Evolutionary conservation across 2,329 filamentous ascomycete species (phyloP), one percentile per base, ranked within the genome.

Genomic region (Exophiala sp.): DNA sequence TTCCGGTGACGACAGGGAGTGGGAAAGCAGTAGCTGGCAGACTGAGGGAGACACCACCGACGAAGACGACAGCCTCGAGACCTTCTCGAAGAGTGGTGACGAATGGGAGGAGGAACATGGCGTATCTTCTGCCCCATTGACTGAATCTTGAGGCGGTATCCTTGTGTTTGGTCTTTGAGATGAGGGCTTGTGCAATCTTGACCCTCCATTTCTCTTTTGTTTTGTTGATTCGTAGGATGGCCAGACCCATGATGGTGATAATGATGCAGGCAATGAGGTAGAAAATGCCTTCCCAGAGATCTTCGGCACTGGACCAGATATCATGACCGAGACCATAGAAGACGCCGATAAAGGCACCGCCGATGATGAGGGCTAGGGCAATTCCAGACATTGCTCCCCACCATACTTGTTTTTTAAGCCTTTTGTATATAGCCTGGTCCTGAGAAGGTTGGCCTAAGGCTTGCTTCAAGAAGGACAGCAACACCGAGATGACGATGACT

Each of bases 1-100:
- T 71, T 1, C 90, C 91, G 14, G 83, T 78, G 16, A 95, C 71
- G 2, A 91, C 87, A 0, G 91, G 83, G 4, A 95, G 72, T 2
- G 91, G 90, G 47, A 95, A 88, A 0, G 90, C 79, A 5, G 80
- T 82, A 1, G 88, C 89, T 0, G 89, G 88, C 3, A 87, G 76
- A 1, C 84, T 82, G 50, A 95, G 84, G 2, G 87, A 86, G 3
- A 96, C 90, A 16, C 90, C 91, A 12, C 88, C 89, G 49, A 95
- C 84, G 69, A 95, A 95, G 20, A 95, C 81, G 34, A 95, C 86
- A 0, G 87, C 89, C 69, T 96, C 91, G 29, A 95, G 81, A 2
- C 90, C 91, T 69, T 95, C 90, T 34, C 91, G 79, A 11, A 95
- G 73, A n/a, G 94, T 87, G 0, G 90, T 95, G 67, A 95, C 79